Base-by-base conservation (phyloP, 768 basidiomycete genomes). In the Plicaturopsis crispa region DNA sequence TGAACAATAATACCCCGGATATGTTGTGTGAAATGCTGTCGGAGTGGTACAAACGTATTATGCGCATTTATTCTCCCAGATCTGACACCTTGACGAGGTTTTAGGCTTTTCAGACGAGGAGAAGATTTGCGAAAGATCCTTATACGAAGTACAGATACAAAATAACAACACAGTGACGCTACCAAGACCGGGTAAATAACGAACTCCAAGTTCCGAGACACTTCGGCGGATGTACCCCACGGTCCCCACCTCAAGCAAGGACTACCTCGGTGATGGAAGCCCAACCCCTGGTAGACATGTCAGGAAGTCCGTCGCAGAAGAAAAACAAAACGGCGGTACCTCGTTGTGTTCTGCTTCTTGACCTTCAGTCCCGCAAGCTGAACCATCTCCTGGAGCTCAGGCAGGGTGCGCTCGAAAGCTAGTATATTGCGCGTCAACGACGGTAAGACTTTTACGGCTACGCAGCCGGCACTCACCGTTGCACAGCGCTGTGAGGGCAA, bases 241-340 rank as follows among this genome's bases (percentile, higher is more conserved):
- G n/a, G n/a, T n/a, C n/a, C n/a, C n/a, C n/a, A n/a, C n/a, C n/a
- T 48, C 35, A 60, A 34, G 52, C 48, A 11, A 48, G 48, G 12
- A 53, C 53, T 17, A 64, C 61, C 45, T 64, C 62, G 4, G 55
- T 62, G 35, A 64, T 64, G 5, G 61, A 64, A 31, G 61, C 57
- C 60, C 59, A 62, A 4, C 62, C 61, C 38, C 62, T 10, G 26
- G 40, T 13, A n/a, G 32, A 14, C 26, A 36, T 40, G 3, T 39
- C 33, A 21, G 21, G 13, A 13, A n/a, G n/a, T n/a, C n/a, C n/a
- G n/a, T n/a, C n/a, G 33, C 19, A 14, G 10, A 32, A 2, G 28
- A n/a, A 22, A 12, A n/a, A 24, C 5, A 31, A 24, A 5, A 24
- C 13, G 7, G 28, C 16, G 23, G 13, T 14, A 62, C 62, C 61